phyloP scores from a whole-genome alignment of 805 yeast genomes.

The Sugiyamaella lignohabitans region DNA sequence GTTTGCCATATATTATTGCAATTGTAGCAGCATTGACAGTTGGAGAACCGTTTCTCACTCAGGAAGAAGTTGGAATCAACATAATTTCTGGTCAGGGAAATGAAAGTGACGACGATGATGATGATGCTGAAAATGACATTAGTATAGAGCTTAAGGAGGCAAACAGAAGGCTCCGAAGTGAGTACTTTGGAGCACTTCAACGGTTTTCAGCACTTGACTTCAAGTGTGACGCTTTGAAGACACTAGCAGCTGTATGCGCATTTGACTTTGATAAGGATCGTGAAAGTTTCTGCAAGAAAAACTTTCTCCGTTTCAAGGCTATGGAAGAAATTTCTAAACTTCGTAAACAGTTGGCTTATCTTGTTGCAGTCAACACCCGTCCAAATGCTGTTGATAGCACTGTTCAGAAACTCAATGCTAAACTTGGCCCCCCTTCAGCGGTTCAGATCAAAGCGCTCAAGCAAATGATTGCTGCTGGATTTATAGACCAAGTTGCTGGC shows the following conservation, averaged over 20 bases:
- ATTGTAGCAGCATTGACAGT: constrained; percentile 88
- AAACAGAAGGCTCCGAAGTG: constrained; percentile 39
- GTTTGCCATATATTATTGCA: constrained; percentile 84
- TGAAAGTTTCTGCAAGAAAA: constrained; percentile 44
- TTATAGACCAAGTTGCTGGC: constrained; percentile 81
- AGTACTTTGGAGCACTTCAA: constrained; percentile 52
- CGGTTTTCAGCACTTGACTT: constrained; percentile 63
- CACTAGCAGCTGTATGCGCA: constrained; percentile 82
- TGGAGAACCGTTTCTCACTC: constrained; percentile 81
- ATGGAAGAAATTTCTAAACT: constrained; percentile 83
- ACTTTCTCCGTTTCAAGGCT: constrained; percentile 68
- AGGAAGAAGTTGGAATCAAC: constrained; percentile 61
- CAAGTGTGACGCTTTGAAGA: constrained; percentile 65
- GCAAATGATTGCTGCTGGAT: constrained; percentile 91
- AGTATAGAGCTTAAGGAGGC: constrained; percentile 32
- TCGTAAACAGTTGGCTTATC: constrained; percentile 68
- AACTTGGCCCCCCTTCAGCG: constrained; percentile 58
- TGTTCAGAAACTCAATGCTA: constrained; percentile 45
- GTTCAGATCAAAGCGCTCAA: constrained; percentile 70
- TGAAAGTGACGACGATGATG: constrained; percentile 25
- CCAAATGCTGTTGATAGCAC: constrained; percentile 35
- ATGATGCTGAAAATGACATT: constrained; percentile 25
- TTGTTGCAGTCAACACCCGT: constrained; percentile 54
- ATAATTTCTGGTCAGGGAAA: constrained; percentile 12
- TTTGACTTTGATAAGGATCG: constrained; percentile 55